phyloP scores from a whole-genome alignment of 106 monocot species.

The Amphibolis antarctica region DNA sequence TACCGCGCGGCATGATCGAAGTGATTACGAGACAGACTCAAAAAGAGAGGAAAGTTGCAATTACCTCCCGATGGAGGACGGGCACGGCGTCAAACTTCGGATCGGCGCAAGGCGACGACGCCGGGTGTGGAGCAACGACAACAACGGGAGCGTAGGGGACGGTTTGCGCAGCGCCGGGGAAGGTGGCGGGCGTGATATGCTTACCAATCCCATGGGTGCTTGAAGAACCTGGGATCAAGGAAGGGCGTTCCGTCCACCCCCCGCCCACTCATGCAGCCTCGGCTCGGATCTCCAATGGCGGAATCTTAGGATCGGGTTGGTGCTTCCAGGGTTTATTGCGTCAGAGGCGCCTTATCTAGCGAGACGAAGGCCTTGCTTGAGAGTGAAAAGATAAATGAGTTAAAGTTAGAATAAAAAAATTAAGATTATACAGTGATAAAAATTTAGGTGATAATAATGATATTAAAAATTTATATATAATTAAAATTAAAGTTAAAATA shows the following conservation, averaged over 20 bases:
- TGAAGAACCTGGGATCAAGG: conserved; percentile 29
- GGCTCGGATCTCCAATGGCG: background rate
- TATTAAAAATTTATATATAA: too few relatives aligned
- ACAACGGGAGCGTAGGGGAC: background rate
- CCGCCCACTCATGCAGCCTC: conserved; percentile 51
- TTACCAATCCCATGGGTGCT: conserved; percentile 49
- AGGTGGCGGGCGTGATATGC: conserved; percentile 4
- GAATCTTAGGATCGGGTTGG: background rate
- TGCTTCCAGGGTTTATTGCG: background rate
- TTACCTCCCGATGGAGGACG: conserved; percentile 7
- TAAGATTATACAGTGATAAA: too few relatives aligned
- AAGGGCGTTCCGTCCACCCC: conserved; percentile 5
- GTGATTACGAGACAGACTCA: background rate
- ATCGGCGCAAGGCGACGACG: conserved; percentile 2
- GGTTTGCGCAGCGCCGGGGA: background rate
- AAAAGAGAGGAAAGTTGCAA: background rate
- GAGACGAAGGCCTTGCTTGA: background rate
- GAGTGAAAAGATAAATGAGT: too few relatives aligned
- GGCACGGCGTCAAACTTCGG: conserved; percentile 8
- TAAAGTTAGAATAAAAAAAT: too few relatives aligned
- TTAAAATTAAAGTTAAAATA: too few relatives aligned
- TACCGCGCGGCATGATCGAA: background rate
- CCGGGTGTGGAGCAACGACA: too few relatives aligned
- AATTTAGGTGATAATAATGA: too few relatives aligned
- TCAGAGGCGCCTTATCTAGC: background rate